Evolutionary conservation across 345 rosid genomes (phyloP).

Genomic region (Moricandia arvensis): DNA sequence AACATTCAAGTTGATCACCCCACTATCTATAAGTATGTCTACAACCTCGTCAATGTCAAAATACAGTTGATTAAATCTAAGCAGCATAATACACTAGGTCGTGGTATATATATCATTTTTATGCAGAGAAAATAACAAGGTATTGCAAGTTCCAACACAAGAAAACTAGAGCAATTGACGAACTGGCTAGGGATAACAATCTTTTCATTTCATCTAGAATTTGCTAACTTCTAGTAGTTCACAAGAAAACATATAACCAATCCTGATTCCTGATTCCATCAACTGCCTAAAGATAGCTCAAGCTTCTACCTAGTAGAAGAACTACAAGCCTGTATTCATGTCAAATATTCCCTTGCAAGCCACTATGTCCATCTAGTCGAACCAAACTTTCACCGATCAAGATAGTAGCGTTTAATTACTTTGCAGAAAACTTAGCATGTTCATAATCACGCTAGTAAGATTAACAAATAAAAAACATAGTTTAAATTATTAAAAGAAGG

Average conservation of each 20-base stretch:
- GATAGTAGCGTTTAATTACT: constrained; percentile 14
- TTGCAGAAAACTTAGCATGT: constrained; percentile 8
- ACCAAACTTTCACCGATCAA: constrained; percentile 22
- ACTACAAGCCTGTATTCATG: neutral
- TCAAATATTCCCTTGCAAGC: neutral
- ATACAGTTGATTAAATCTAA: constrained; percentile 18
- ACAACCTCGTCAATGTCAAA: constrained; percentile 4
- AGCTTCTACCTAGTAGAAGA: neutral
- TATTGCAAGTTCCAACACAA: constrained; percentile 1
- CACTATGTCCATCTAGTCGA: constrained; percentile 6
- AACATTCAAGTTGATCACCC: constrained; percentile 21
- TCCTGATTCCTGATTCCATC: neutral
- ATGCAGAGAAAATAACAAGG: constrained; percentile 7
- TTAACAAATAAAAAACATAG: constrained; percentile 4
- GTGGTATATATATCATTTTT: neutral
- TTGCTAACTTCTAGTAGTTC: constrained; percentile 8
- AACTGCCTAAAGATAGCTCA: constrained; percentile 19
- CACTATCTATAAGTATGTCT: neutral
- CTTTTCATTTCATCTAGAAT: constrained; percentile 2
- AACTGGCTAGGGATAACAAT: neutral
- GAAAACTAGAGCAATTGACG: constrained; percentile 7
- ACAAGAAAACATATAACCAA: neutral
- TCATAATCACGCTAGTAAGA: constrained; percentile 3
- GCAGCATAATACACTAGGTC: constrained; percentile 13
- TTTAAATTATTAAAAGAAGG: constrained; percentile 19